These are phyloP conservation scores for Amaranthus tricolor DNA, from an alignment of 179 eudicot species.

Conservation along the genomic window DNA sequence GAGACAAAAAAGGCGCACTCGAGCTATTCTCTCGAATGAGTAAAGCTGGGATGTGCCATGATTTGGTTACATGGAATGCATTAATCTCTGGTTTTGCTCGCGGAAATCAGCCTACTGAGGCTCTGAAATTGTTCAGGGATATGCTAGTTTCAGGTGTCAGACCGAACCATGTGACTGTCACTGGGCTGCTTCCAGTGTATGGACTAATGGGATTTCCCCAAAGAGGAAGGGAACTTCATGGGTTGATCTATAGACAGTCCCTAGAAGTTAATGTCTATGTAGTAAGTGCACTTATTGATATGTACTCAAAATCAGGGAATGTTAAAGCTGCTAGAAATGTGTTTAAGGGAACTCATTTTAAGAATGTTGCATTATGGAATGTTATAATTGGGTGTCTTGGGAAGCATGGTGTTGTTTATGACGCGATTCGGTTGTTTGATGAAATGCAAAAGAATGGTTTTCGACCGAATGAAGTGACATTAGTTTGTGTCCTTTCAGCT, in stretches of 20 bases:
- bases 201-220: conserved; percentile 40
- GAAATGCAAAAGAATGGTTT: conserved; percentile 45
- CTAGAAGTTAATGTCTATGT: conserved; percentile 49
- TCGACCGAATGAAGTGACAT: conserved; percentile 53
- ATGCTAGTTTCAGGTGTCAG: conserved; percentile 50
- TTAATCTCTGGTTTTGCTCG: conserved; percentile 58
- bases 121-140: conserved; percentile 40
- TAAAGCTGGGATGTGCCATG: conserved; percentile 37
- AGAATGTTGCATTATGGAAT: conserved; percentile 56
- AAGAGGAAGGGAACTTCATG: conserved; percentile 56
- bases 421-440: conserved; percentile 44
- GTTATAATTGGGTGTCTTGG: conserved; percentile 65
- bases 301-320: conserved; percentile 64
- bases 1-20: conserved; percentile 45
- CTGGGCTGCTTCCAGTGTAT: conserved; percentile 58
- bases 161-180: conserved; percentile 59
- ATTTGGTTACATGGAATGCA: conserved; percentile 63
- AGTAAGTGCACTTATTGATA: conserved; percentile 58
- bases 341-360: conserved; percentile 32
- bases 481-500: conserved; percentile 53
- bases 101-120: conserved; percentile 37
- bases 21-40: conserved; percentile 40
- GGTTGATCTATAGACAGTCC: conserved; percentile 43
- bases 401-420: conserved; percentile 48
- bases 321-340: conserved; percentile 44